phyloP scores from a whole-genome alignment of 192 early-diverging fungal genomes.

The Umbelopsis sp. region DNA sequence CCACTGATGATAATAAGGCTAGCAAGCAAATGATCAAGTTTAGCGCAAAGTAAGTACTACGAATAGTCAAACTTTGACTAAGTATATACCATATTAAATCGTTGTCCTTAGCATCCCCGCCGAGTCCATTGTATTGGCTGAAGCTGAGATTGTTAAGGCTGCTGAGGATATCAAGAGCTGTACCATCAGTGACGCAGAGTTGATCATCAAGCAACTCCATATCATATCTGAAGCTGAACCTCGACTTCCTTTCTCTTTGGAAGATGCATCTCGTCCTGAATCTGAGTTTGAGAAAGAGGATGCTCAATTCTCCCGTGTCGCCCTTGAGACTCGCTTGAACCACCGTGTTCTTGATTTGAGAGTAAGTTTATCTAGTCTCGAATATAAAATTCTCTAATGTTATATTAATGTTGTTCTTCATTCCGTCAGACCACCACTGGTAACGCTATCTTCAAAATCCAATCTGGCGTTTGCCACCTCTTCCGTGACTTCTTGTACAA shows the following conservation, averaged over 20 bases:
- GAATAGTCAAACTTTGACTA: slow-evolving; percentile 10
- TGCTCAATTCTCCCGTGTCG: slow-evolving; percentile 71
- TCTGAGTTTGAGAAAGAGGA: slow-evolving; percentile 71
- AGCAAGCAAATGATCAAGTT: slow-evolving; percentile 98
- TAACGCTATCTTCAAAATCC: slow-evolving; percentile 97
- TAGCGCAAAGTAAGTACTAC: slow-evolving; percentile 54
- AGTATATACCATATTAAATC: background rate
- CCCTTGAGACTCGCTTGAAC: slow-evolving; percentile 91
- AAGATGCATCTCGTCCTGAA: slow-evolving; percentile 89
- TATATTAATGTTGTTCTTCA: background rate
- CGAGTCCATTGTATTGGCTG: slow-evolving; percentile 91
- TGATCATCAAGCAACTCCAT: slow-evolving; percentile 73
- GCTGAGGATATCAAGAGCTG: slow-evolving; percentile 88
- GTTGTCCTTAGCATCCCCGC: slow-evolving; percentile 59
- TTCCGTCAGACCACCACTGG: slow-evolving; percentile 76
- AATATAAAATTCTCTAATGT: too few relatives aligned
- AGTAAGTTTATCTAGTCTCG: slow-evolving; percentile 42
- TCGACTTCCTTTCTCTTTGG: slow-evolving; percentile 88
- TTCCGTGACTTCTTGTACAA: slow-evolving; percentile 93
- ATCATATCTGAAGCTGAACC: slow-evolving; percentile 73
- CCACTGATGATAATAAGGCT: slow-evolving; percentile 66
- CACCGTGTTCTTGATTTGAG: slow-evolving; percentile 93
- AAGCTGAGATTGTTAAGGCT: slow-evolving; percentile 78
- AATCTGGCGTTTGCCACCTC: slow-evolving; percentile 88
- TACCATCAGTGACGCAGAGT: slow-evolving; percentile 91